phyloP scores from a whole-genome alignment of 441 rosid genomes.

The Erodium trifolium region DNA sequence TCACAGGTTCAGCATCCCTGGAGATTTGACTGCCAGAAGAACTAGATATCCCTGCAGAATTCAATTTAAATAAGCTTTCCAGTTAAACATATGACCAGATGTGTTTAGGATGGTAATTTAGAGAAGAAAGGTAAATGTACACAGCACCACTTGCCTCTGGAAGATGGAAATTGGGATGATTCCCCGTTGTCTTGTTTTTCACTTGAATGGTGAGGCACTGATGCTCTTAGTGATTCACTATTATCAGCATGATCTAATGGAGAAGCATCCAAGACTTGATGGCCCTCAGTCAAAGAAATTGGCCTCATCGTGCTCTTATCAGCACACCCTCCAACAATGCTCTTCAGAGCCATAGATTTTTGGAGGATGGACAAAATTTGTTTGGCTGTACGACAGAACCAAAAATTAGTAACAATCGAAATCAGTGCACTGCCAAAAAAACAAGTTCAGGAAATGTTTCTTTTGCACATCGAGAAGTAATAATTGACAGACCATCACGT shows the following conservation, averaged over 20 bases:
- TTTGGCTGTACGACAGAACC: conserved; percentile 33
- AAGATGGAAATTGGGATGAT: conserved; percentile 13
- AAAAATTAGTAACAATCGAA: conserved; percentile 10
- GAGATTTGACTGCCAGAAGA: conserved; percentile 16
- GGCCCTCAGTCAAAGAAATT: conserved; percentile 19
- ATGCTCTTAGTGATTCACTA: conserved; percentile 10
- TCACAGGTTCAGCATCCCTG: conserved; percentile 19
- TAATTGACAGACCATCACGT: conserved; percentile 44
- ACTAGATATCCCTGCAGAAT: conserved; percentile 26
- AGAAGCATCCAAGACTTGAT: conserved; percentile 21
- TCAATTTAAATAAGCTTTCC: background rate
- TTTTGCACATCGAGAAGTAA: conserved; percentile 8
- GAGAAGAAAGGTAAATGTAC: background rate
- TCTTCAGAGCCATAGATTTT: conserved; percentile 33
- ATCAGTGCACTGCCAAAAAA: background rate
- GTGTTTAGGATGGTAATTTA: background rate
- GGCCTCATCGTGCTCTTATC: conserved; percentile 13
- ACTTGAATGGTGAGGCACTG: conserved; percentile 12
- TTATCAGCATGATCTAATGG: conserved; percentile 10
- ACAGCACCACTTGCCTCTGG: conserved; percentile 24
- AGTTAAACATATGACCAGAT: conserved; percentile 4
- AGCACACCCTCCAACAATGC: conserved; percentile 20
- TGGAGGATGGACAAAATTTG: conserved; percentile 62
- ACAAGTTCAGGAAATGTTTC: background rate
- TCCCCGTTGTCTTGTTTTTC: conserved; percentile 16